Evolutionary conservation across 352 stramenopile genomes (phyloP), one percentile per base, ranked within the genome.

Genomic region (Globisporangium cystogenes): DNA sequence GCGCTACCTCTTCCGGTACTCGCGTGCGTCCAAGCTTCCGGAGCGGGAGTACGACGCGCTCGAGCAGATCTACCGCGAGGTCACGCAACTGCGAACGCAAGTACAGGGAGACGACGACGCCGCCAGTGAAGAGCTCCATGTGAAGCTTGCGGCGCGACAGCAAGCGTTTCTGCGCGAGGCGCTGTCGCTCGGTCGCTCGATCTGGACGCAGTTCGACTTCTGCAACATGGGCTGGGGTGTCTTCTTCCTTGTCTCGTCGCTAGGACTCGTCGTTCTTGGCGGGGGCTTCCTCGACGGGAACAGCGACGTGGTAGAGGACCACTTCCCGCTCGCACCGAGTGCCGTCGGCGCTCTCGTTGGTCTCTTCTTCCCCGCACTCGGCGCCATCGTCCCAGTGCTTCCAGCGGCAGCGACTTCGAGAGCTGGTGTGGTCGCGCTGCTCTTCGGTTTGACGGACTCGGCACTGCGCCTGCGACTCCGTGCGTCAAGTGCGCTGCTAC

Each of bases 181-280:
- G 0, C 41, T 91, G 20, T 68, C 68, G 4, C 59, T 89, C 3
- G 78, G 80, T 8, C 78, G 85, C 11, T 86, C 81, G 15, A 83
- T 93, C 51, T 95, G 85, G 83, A 95, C 85, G 36, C 85, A 95
- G 33, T 95, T 95, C 46, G 84, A 95, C 51, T 57, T 93, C n/a
- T 68, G 62, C 51, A 73, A 62, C 29, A 95, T 95, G 85, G 62
- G 44, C 4, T 89, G 77, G 73, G 82, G 82, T 12, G 55, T 88
- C 37, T 3, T 73, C 18, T 51, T 90, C 15, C 64, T 91, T 33
- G 16, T 62, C 20, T 82, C 70, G 67, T 49, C 58, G 11, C 62
- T 84, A 10, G 43, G 77, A 20, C 36, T 60, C 7, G 29, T 71
- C 20, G 15, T 15, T 27, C n/a, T 48, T 27, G 51, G 23, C 16